Conservation (phyloP, 2,329 filamentous ascomycete genomes). For the Daldinia sp. region DNA sequence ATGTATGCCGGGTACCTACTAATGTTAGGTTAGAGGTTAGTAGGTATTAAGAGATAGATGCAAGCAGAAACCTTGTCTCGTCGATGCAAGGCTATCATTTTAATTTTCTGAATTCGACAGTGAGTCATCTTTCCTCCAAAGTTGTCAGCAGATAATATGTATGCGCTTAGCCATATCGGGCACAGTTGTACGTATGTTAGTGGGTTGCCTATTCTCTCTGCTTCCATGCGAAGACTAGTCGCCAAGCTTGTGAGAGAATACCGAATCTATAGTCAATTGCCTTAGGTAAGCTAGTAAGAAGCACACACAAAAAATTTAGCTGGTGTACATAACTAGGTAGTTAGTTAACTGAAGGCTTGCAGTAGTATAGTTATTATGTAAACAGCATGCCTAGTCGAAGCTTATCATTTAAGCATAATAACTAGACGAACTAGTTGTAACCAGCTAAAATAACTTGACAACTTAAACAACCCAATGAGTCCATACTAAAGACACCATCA, state of each 20-base stretch:
- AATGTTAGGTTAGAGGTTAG: not conserved
- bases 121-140: conserved; percentile 5
- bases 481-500: too few species aligned
- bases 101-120: not conserved
- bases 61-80: conserved; percentile 8
- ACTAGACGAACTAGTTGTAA: not conserved
- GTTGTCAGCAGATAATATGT: conserved; percentile 6
- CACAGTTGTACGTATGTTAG: conserved; percentile 1
- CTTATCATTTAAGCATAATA: not conserved
- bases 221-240: not conserved
- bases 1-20: not conserved
- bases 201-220: conserved; percentile 1
- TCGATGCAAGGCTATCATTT: conserved; percentile 33
- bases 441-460: not conserved
- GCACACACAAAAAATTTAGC: too few species aligned
- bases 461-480: too few species aligned
- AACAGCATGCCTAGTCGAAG: not conserved
- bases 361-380: not conserved
- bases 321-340: too few species aligned
- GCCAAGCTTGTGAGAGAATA: not conserved
- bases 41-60: not conserved
- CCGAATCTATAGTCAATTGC: too few species aligned
- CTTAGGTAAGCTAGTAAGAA: too few species aligned
- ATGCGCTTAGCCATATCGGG: not conserved
- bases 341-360: too few species aligned